Conservation (phyloP, 176 grass and related monocot species). For the Elaeis guineensis region DNA sequence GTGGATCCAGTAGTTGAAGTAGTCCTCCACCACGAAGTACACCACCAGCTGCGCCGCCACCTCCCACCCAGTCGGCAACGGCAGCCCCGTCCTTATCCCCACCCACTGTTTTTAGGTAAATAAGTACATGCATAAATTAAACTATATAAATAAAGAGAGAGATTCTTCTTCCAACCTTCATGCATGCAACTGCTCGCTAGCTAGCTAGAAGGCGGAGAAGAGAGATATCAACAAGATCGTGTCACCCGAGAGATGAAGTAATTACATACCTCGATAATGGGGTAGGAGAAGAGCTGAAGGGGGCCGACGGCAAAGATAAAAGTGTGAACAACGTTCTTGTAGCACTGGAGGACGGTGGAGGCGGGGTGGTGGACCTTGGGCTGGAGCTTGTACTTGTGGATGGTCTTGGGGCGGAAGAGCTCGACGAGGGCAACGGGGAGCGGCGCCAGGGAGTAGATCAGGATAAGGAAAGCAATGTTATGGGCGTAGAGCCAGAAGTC, state of each 20-base stretch:
- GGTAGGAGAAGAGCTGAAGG: conserved; percentile 68
- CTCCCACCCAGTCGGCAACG: conserved; percentile 60
- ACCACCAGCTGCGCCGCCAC: conserved; percentile 51
- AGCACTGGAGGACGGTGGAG: conserved; percentile 52
- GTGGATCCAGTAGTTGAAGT: conserved; percentile 82
- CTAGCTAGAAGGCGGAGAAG: no score
- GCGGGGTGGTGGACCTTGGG: conserved; percentile 45
- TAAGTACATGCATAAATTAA: no score
- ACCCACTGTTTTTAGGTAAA: conserved; percentile 29
- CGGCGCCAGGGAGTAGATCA: conserved; percentile 67
- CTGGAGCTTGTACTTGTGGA: conserved; percentile 75
- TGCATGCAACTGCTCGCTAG: no score
- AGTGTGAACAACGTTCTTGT: conserved; percentile 49
- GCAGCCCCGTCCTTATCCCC: conserved; percentile 58
- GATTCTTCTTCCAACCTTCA: no score
- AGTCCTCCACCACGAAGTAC: conserved; percentile 90
- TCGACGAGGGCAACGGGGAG: conserved; percentile 81
- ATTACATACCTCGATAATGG: conserved; percentile 54
- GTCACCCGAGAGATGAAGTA: no score
- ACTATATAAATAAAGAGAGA: no score
- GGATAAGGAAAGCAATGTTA: conserved; percentile 70
- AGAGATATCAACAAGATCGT: no score
- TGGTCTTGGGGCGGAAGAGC: conserved; percentile 33
- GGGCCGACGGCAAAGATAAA: conserved; percentile 76
- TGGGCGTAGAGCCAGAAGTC: conserved; percentile 64